These are phyloP conservation scores for Senna tora DNA, from an alignment of 306 rosid genomes.

Conservation along the genomic window DNA sequence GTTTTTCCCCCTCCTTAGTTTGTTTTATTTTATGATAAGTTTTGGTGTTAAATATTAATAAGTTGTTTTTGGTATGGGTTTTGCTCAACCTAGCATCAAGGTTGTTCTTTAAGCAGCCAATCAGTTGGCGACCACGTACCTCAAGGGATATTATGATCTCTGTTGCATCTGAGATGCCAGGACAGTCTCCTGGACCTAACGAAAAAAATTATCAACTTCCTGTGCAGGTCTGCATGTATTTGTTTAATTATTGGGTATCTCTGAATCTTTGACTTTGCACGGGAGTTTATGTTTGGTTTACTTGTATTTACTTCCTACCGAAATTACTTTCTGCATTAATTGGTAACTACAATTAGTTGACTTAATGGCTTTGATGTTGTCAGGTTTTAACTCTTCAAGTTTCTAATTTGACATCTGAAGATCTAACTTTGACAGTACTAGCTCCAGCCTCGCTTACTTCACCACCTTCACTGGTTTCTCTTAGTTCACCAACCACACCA, in stretches of 20 bases:
- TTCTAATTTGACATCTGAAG: slow-evolving; percentile 89
- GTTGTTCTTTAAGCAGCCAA: slow-evolving; percentile 86
- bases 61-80: slow-evolving; percentile 28
- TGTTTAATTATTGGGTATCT: slow-evolving; percentile 18
- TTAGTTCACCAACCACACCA: slow-evolving; percentile 75
- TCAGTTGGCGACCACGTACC: slow-evolving; percentile 75
- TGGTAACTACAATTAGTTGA: slow-evolving; percentile 30
- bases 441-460: slow-evolving; percentile 84
- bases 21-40: slow-evolving; percentile 30
- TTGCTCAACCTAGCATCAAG: slow-evolving; percentile 62
- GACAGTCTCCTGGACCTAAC: slow-evolving; percentile 49
- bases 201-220: slow-evolving; percentile 70
- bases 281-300: slow-evolving; percentile 16
- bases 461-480: slow-evolving; percentile 70
- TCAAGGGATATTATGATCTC: slow-evolving; percentile 90
- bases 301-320: slow-evolving; percentile 26
- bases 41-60: slow-evolving; percentile 35
- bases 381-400: slow-evolving; percentile 97
- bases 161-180: slow-evolving; percentile 70
- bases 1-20: slow-evolving; percentile 16
- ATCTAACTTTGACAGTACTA: slow-evolving; percentile 82
- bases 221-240: slow-evolving; percentile 64
- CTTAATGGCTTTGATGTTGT: slow-evolving; percentile 44
- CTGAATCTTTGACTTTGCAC: slow-evolving; percentile 9
- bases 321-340: slow-evolving; percentile 15